Evolutionary conservation across 345 rosid genomes (phyloP).

Genomic region (Orychophragmus violaceus): DNA sequence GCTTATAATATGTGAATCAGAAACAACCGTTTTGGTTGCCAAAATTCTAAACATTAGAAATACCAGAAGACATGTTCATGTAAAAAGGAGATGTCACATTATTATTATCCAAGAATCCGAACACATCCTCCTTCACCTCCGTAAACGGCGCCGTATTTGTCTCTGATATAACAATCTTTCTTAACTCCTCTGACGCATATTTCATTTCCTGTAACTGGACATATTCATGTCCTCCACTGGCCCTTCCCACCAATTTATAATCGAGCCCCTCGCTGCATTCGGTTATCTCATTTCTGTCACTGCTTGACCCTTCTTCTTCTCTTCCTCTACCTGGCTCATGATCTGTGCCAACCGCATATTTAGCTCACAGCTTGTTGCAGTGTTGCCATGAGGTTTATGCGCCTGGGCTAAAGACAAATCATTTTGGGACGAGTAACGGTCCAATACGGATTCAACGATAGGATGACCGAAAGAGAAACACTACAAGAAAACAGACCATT

Average conservation of each 20-base stretch:
- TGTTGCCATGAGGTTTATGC: neutral
- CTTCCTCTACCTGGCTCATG: constrained; percentile 11
- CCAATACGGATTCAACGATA: constrained; percentile 7
- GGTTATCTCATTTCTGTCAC: constrained; percentile 11
- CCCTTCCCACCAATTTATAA: constrained; percentile 8
- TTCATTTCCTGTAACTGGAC: constrained; percentile 21
- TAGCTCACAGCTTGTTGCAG: neutral
- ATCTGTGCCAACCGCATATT: neutral
- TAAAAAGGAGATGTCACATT: no score
- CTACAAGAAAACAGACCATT: no score
- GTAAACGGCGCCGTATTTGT: no score
- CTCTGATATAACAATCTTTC: no score
- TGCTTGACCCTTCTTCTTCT: no score
- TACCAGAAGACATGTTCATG: neutral
- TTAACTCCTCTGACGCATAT: constrained; percentile 3
- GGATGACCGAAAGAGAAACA: constrained; percentile 24
- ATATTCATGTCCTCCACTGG: constrained; percentile 12
- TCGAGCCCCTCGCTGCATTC: neutral
- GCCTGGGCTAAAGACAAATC: neutral
- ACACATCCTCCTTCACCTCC: constrained; percentile 8
- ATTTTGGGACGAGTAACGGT: neutral
- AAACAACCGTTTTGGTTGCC: no score
- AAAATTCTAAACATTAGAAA: no score
- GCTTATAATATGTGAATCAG: no score
- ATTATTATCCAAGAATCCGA: constrained; percentile 14